Evolutionary conservation across 495 filamentous ascomycete species (phyloP), one percentile per base, ranked within the genome.

Genomic region (Aspergillus leporis): DNA sequence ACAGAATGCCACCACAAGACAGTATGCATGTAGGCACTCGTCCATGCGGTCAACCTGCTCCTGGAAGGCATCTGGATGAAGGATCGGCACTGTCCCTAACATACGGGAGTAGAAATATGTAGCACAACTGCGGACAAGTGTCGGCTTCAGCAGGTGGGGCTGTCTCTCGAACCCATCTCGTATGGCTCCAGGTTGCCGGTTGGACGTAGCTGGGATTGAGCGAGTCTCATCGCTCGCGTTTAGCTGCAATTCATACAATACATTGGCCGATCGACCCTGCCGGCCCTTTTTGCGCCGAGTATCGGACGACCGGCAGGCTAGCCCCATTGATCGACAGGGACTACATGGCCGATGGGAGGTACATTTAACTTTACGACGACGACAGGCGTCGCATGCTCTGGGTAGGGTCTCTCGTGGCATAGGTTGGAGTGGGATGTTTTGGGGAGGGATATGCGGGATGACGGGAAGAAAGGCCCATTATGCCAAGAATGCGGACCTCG

Each of bases 221-320:
- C 81, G 87, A 18, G 80, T 80, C 61, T 34, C 43, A 87, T 82
- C 61, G 78, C 76, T 60, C 89, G 85, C 13, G 75, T 88, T 68
- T 87, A 84, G 61, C 86, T 81, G 47, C 34, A 92, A 74, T 68
- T 92, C 87, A 60, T 82, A 88, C 65, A 95, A 90, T 51, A 93
- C 86, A 74, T 91, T 93, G 41, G 91, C 90, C 53, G 89, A 77
- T 63, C 84, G 88, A 56, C 90, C 90, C 71, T 93, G 93, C 32
- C 90, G 90, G 0, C 90, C 91, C 73, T 93, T 92, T 76, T 92
- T 93, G 74, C 90, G 89, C 0, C 89, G 90, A 47, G 92, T 85
- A n/a, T 88, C 83, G 75, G 91, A 86, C 79, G 90, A 90, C 18
- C 88, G 92, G 78, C 90, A 93, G 3, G 78, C 78, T 31, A 94